phyloP scores from a whole-genome alignment of 371 early-diverging fungal species.

The Syncephalis plumigaleata region DNA sequence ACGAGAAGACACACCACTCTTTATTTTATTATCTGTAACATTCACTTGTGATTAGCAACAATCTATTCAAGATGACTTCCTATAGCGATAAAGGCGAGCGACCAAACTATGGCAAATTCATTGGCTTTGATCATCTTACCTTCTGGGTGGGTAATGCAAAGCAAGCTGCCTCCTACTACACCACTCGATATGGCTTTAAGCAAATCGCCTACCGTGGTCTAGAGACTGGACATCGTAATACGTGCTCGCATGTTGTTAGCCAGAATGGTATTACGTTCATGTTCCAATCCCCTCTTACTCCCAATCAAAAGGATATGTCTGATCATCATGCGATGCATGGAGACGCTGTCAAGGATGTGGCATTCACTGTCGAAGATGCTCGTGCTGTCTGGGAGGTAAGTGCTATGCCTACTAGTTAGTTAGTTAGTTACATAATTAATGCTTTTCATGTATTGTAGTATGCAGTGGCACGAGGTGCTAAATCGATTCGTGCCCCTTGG shows the following conservation, averaged over 20 bases:
- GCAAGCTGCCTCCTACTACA: conserved; percentile 86
- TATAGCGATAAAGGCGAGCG: too few relatives aligned
- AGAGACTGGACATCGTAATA: conserved; percentile 82
- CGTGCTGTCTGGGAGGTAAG: conserved; percentile 46
- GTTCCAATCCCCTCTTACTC: conserved; percentile 81
- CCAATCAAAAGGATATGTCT: conserved; percentile 54
- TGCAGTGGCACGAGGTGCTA: conserved; percentile 81
- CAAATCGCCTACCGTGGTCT: conserved; percentile 86
- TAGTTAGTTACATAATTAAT: too few relatives aligned
- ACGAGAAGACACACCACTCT: too few relatives aligned
- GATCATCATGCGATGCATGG: conserved; percentile 68
- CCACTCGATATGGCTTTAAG: conserved; percentile 78
- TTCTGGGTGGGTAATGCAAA: conserved; percentile 88
- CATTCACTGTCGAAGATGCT: conserved; percentile 80
- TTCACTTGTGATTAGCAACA: too few relatives aligned
- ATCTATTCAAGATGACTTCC: too few relatives aligned
- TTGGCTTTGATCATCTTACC: conserved; percentile 49
- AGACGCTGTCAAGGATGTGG: conserved; percentile 90
- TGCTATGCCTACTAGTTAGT: too few relatives aligned
- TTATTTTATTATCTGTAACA: too few relatives aligned
- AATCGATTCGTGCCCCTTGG: conserved; percentile 64
- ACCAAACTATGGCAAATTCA: conserved; percentile 8
- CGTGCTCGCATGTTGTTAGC: conserved; percentile 70
- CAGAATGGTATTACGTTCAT: conserved; percentile 70
- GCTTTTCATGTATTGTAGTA: too few relatives aligned